Base-by-base conservation (phyloP, 192 early-diverging fungal genomes). In the Entomortierella parvispora region DNA sequence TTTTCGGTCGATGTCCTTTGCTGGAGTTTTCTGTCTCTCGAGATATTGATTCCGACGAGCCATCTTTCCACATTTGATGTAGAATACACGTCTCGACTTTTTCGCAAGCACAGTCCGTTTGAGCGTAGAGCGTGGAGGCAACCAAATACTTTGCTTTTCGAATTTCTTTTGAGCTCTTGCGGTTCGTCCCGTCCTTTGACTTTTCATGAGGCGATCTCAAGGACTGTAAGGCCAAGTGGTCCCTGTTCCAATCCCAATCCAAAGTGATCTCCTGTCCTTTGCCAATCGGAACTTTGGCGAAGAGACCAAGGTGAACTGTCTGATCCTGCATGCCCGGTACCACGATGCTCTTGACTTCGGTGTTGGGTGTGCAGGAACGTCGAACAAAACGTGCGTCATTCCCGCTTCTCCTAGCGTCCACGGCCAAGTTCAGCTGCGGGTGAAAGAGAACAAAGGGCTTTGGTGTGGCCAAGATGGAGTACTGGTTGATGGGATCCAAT, bases 201-300 rank as follows among this genome's bases (percentile, higher is more conserved):
- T 76, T 71, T 58, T 70, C 65, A 22, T 46, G 26, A 17, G 47
- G 53, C 25, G 74, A 47, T 25, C 62, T 60, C 46, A 79, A 69
- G 4, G 80, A 50, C 50, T 75, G 69, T 40, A 81, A 66, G 4
- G 80, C 79, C 26, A 63, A 48, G 62, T 86, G 85, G 9, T 83
- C 83, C 14, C 54, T 50, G 45, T 90, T 86, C 90, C 90, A 93
- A n/a, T 86, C 74, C 92, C 92, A 93, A 14, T 82, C 86, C 9
- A 92, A 42, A 6, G 90, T 92, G 51, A 93, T 84, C 65, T 93
- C 91, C 47, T 90, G 82, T 52, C 87, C 90, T 25, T 86, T 81
- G 37, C 58, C 69, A 11, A 93, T 87, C 0, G 56, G 45, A 28
- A 84, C 81, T 18, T 81, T 78, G 20, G 91, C 76, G 84, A 92